Evolutionary conservation across 2,329 filamentous ascomycete species (phyloP).

Genomic region (Colletotrichum neosansevieriae): DNA sequence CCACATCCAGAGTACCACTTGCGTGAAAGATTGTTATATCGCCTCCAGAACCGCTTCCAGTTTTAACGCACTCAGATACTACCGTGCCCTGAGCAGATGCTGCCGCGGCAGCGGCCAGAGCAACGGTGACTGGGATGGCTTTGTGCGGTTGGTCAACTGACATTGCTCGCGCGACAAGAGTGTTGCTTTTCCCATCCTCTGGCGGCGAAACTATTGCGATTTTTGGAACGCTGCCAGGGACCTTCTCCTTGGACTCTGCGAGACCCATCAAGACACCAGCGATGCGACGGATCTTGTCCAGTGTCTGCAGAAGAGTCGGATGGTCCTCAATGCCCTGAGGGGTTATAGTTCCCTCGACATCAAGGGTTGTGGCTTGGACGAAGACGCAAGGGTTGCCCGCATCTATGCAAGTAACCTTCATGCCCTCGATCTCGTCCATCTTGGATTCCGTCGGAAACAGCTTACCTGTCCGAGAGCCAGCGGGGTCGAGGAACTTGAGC

Average conservation of each 20-base stretch:
- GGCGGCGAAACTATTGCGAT: conserved; percentile 66
- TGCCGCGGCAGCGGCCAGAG: conserved; percentile 61
- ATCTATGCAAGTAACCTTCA: conserved; percentile 70
- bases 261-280: conserved; percentile 74
- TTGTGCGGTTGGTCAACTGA: conserved; percentile 69
- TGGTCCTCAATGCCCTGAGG: conserved; percentile 66
- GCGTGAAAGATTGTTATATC: conserved; percentile 59
- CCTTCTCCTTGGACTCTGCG: conserved; percentile 49
- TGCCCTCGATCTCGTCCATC: conserved; percentile 62
- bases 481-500: conserved; percentile 72
- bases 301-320: conserved; percentile 54
- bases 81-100: conserved; percentile 58
- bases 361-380: conserved; percentile 65
- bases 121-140: conserved; percentile 67
- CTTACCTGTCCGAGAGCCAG: conserved; percentile 72
- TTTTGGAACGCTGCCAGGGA: conserved; percentile 72
- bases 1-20: conserved; percentile 58
- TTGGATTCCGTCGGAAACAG: conserved; percentile 69
- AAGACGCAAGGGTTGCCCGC: conserved; percentile 75
- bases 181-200: conserved; percentile 48
- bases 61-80: conserved; percentile 47
- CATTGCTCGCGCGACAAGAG: conserved; percentile 58
- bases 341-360: conserved; percentile 61
- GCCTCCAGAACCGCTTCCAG: conserved; percentile 42
- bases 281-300: conserved; percentile 68